These are phyloP conservation scores for Actinidia arguta DNA, from an alignment of 179 eudicot species.

Conservation along the genomic window DNA sequence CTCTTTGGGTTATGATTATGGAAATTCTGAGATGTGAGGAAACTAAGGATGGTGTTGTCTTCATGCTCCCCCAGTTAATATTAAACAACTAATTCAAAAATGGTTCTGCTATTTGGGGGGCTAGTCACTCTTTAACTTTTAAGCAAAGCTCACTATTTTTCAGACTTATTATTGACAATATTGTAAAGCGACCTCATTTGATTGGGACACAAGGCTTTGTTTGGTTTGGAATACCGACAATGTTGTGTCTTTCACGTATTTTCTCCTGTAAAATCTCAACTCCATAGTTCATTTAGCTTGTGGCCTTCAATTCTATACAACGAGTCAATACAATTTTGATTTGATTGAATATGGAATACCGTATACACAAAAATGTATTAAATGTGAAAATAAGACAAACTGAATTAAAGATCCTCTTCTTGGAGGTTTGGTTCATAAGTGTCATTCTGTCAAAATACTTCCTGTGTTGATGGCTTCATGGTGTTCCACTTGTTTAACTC, in stretches of 20 bases:
- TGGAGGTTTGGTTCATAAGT: neutral
- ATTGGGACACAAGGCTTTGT: too few relatives aligned
- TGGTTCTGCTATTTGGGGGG: neutral
- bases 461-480: neutral
- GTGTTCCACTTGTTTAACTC: neutral
- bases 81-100: neutral
- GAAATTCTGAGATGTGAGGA: neutral
- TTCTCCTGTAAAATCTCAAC: neutral
- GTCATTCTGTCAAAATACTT: neutral
- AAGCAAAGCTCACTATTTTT: neutral
- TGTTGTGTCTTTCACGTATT: neutral
- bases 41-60: neutral
- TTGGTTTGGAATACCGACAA: too few relatives aligned
- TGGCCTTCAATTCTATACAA: neutral
- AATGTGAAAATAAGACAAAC: neutral
- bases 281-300: neutral
- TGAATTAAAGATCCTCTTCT: neutral
- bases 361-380: neutral
- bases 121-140: neutral
- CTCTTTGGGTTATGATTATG: neutral
- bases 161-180: neutral
- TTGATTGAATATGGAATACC: neutral
- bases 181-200: too few relatives aligned
- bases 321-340: neutral
- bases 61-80: neutral